Evolutionary conservation across 305 asterid genomes (phyloP).

Genomic region (Withania somnifera): DNA sequence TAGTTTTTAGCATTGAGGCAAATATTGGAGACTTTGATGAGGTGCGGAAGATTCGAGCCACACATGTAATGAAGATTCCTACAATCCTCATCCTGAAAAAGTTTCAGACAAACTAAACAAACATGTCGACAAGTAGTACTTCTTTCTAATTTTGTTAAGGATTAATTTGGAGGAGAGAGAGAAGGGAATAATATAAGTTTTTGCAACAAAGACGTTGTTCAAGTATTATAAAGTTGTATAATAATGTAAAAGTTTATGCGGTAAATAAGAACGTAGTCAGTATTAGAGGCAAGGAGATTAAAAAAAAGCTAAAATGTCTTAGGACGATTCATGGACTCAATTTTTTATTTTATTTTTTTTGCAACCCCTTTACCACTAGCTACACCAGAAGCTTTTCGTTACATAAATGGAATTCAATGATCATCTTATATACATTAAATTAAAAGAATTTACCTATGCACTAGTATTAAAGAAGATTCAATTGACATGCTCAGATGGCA

Average conservation of each 20-base stretch:
- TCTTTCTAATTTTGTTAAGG: too few species aligned
- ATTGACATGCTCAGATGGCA: background rate
- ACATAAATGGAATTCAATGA: background rate
- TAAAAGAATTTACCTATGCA: background rate
- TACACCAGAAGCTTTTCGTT: background rate
- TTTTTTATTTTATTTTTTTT: too few species aligned
- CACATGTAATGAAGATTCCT: conserved; percentile 8
- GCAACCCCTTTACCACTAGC: background rate
- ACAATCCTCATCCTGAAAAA: conserved; percentile 8
- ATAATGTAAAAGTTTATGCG: too few species aligned
- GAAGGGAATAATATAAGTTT: too few species aligned
- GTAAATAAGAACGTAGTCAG: too few species aligned
- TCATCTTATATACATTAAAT: background rate
- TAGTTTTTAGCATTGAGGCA: conserved; percentile 5
- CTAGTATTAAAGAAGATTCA: background rate
- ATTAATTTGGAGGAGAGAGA: too few species aligned
- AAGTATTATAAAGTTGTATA: too few species aligned
- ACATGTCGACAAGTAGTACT: conserved; percentile 8
- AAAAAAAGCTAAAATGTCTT: too few species aligned
- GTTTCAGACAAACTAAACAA: conserved; percentile 10
- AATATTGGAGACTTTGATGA: conserved; percentile 5
- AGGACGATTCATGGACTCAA: too few species aligned
- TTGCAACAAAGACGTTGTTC: too few species aligned
- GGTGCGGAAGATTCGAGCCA: conserved; percentile 16
- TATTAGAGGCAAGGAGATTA: too few species aligned